Evolutionary conservation across 768 basidiomycete species (phyloP).

Genomic region (Tulasnella sp.): DNA sequence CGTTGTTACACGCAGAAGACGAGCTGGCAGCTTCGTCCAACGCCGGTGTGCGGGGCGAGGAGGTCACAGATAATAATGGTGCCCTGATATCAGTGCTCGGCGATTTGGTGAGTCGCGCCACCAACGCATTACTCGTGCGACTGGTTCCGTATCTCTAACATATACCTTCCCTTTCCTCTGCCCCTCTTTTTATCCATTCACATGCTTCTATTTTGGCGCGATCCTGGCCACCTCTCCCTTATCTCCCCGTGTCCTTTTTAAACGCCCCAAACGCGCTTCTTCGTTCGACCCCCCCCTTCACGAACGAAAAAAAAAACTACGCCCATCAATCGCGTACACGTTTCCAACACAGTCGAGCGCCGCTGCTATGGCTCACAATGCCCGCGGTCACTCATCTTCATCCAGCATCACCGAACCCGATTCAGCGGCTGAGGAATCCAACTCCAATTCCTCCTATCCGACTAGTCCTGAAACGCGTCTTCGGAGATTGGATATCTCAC

Average conservation of each 20-base stretch:
- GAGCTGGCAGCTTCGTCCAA: background rate
- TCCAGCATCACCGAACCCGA: background rate
- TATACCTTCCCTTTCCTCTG: background rate
- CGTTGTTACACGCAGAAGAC: background rate
- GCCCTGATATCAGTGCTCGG: constrained; percentile 4
- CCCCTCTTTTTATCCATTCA: background rate
- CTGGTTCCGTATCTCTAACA: background rate
- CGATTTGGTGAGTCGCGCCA: constrained; percentile 14
- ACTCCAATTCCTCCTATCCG: constrained; percentile 17
- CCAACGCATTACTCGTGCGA: background rate
- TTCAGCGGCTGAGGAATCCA: constrained; percentile 11
- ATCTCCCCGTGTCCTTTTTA: background rate
- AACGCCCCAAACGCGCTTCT: background rate
- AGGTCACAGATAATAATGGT: background rate
- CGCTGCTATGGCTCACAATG: background rate
- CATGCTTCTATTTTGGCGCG: background rate
- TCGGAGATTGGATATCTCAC: background rate
- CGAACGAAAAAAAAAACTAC: background rate
- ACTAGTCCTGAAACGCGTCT: constrained; percentile 18
- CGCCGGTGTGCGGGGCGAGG: background rate
- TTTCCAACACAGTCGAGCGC: background rate
- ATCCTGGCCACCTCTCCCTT: background rate
- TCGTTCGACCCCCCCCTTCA: background rate
- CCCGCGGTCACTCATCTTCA: constrained; percentile 15
- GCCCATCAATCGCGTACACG: background rate